Conservation (phyloP, 257 asterid species). For the Mentha longifolia region DNA sequence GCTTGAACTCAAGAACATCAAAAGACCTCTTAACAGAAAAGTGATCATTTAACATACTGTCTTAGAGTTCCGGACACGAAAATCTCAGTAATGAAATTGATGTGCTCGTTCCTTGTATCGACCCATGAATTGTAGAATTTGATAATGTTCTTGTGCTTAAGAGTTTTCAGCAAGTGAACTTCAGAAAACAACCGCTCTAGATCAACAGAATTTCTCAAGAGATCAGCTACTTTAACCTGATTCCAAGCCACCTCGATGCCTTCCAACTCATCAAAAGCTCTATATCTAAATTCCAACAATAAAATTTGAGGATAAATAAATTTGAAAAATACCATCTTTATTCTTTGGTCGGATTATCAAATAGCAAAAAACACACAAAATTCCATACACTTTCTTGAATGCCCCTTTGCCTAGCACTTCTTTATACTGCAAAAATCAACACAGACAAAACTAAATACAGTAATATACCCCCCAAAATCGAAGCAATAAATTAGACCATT, state of each 20-base stretch:
- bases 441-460: constrained; percentile 24
- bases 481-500: constrained; percentile 23
- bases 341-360: background rate
- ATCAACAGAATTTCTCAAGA: constrained; percentile 77
- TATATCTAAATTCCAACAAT: constrained; percentile 65
- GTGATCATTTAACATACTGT: constrained; percentile 56
- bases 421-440: constrained; percentile 78
- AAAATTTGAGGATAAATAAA: constrained; percentile 47
- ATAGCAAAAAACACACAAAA: constrained; percentile 13
- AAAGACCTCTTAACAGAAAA: background rate
- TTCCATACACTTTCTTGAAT: constrained; percentile 89
- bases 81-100: constrained; percentile 71
- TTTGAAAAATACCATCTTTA: background rate
- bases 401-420: constrained; percentile 97
- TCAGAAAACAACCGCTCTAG: constrained; percentile 88
- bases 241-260: constrained; percentile 99
- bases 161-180: constrained; percentile 93
- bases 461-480: background rate
- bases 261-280: constrained; percentile 96
- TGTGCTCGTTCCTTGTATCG: constrained; percentile 80
- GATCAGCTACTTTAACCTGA: constrained; percentile 90
- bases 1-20: background rate
- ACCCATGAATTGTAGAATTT: constrained; percentile 95
- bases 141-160: constrained; percentile 96
- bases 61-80: constrained; percentile 79